These are phyloP conservation scores for Cordyceps javanica DNA, from an alignment of 2,329 filamentous ascomycete genomes.

Conservation along the genomic window DNA sequence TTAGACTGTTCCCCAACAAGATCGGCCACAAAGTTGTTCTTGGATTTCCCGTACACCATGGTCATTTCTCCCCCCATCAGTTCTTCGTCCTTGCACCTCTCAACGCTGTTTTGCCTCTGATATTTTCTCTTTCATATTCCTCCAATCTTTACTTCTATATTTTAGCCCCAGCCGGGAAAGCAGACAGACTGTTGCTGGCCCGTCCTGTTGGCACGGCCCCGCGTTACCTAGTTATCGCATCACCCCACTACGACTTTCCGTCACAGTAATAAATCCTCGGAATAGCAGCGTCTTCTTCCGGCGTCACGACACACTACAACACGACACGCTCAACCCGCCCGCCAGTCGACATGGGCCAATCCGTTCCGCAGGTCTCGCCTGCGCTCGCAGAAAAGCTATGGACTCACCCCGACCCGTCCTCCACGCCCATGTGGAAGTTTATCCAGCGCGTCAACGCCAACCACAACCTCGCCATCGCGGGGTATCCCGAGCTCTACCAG, in stretches of 20 bases:
- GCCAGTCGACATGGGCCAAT: constrained; percentile 11
- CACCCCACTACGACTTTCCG: background rate
- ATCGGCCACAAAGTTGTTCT: background rate
- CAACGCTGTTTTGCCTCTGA: background rate
- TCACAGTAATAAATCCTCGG: background rate
- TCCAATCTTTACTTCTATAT: too few species aligned
- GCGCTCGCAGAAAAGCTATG: constrained; percentile 51
- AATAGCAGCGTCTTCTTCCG: background rate
- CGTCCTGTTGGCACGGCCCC: background rate
- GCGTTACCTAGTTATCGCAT: background rate
- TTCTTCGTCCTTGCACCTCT: background rate
- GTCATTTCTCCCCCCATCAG: background rate
- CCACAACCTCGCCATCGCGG: constrained; percentile 54
- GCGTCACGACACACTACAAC: background rate
- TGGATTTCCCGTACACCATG: background rate
- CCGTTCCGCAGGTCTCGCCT: background rate
- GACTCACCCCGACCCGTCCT: constrained; percentile 60
- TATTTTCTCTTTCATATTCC: background rate
- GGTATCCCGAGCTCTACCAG: constrained; percentile 69
- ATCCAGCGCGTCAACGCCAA: constrained; percentile 62
- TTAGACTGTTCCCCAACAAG: constrained; percentile 1
- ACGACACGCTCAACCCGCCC: background rate
- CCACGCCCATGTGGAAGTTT: constrained; percentile 68
- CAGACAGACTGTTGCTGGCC: background rate
- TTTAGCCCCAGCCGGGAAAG: too few species aligned